Percentiles rank a stretch among this genome's conserved stretches.
These are phyloP conservation scores for Passiflora organensis DNA, from an alignment of 345 rosid genomes.

Conservation along the genomic window DNA sequence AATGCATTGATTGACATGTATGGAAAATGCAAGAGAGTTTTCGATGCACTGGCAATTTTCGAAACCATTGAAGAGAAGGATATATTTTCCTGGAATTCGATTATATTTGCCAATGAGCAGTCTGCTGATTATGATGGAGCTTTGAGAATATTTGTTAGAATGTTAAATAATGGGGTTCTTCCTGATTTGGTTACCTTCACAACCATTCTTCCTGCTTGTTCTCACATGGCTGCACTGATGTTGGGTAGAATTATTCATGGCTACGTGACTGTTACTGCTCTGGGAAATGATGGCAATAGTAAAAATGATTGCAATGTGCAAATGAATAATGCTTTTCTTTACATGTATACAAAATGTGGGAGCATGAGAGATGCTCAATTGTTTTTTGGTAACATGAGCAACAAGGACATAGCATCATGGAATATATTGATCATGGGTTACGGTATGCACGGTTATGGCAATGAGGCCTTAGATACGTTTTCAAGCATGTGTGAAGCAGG, in stretches of 20 bases:
- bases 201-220: conserved; percentile 8
- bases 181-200: conserved; percentile 10
- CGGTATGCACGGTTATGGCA: conserved; percentile 50
- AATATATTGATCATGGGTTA: conserved; percentile 57
- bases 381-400: conserved; percentile 41
- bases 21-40: neutral
- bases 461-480: conserved; percentile 47
- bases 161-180: neutral
- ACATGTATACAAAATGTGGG: conserved; percentile 64
- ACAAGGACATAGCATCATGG: conserved; percentile 56
- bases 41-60: conserved; percentile 2
- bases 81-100: conserved; percentile 7
- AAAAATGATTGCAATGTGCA: conserved; percentile 21
- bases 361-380: conserved; percentile 45
- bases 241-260: conserved; percentile 51
- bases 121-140: conserved; percentile 2
- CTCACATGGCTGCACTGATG: conserved; percentile 49
- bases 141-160: neutral
- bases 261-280: conserved; percentile 37
- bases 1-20: conserved; percentile 10
- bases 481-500: conserved; percentile 33
- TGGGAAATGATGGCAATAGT: conserved; percentile 21
- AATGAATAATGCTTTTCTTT: conserved; percentile 40
- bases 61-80: conserved; percentile 7
- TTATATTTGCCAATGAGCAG: neutral